Evolutionary conservation across 1,284 basidiomycete genomes (phyloP).

Genomic region (Jaminaea rosea): DNA sequence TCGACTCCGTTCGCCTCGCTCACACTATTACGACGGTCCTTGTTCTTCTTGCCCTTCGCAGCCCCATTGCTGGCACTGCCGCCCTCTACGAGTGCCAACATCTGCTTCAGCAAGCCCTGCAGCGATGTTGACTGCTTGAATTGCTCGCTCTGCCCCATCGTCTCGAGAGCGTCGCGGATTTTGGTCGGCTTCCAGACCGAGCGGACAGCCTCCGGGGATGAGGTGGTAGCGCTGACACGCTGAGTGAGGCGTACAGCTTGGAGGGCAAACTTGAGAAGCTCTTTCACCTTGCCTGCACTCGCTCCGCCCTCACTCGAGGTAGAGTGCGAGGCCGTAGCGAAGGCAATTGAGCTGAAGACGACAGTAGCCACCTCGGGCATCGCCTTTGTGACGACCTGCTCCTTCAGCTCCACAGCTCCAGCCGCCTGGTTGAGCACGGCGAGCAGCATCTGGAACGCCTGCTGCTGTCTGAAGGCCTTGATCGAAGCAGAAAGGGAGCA

Average conservation of each 20-base stretch:
- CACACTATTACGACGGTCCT: background rate
- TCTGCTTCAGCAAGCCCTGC: conserved; percentile 54
- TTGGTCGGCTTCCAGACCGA: background rate
- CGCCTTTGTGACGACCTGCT: no score
- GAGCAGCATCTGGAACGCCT: conserved; percentile 66
- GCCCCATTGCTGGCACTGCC: conserved; percentile 46
- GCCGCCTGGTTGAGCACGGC: conserved; percentile 59
- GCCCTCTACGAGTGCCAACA: conserved; percentile 43
- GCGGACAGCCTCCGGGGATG: background rate
- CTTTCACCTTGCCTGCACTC: conserved; percentile 54
- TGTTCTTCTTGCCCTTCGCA: conserved; percentile 25
- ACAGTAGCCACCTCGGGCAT: conserved; percentile 8
- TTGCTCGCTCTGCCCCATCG: conserved; percentile 48
- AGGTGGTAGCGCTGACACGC: conserved; percentile 37
- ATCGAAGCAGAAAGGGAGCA: conserved; percentile 27
- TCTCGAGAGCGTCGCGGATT: no score
- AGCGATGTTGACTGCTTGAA: no score
- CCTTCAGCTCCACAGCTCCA: conserved; percentile 49
- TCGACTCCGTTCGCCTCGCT: conserved; percentile 12
- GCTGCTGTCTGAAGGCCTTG: conserved; percentile 47
- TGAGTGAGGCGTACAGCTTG: conserved; percentile 61
- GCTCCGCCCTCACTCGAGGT: no score
- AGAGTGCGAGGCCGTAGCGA: no score
- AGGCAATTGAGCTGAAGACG: no score
- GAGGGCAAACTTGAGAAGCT: conserved; percentile 65